phyloP scores from a whole-genome alignment of 2,329 filamentous ascomycete genomes.

The Apiospora pterosperma region DNA sequence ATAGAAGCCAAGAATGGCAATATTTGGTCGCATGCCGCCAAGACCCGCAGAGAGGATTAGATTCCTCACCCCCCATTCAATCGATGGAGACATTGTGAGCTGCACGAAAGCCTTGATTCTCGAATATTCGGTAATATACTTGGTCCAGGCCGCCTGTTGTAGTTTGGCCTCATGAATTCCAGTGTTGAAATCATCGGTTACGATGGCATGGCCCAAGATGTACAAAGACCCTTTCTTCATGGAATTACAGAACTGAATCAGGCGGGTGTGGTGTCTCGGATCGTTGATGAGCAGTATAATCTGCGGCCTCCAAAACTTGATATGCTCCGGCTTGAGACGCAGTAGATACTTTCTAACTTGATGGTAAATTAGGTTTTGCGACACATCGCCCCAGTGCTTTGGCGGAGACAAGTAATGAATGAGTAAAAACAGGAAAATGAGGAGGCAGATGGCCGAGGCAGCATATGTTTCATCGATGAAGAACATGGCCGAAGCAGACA shows the following conservation, averaged over 20 bases:
- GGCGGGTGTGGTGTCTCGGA: constrained; percentile 73
- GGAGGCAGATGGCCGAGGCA: constrained; percentile 66
- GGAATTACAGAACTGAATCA: constrained; percentile 90
- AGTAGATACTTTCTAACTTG: constrained; percentile 86
- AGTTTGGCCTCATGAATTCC: constrained; percentile 78
- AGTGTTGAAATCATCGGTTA: constrained; percentile 75
- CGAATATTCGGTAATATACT: constrained; percentile 77
- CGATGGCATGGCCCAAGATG: constrained; percentile 83
- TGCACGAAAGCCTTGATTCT: constrained; percentile 89
- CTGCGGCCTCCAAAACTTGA: constrained; percentile 91
- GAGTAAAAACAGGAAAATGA: constrained; percentile 75
- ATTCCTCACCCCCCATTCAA: constrained; percentile 84
- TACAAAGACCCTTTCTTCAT: constrained; percentile 85
- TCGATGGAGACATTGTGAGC: constrained; percentile 74
- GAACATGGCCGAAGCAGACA: constrained; percentile 81
- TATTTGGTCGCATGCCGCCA: constrained; percentile 86
- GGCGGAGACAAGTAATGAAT: constrained; percentile 85
- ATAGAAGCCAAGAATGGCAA: constrained; percentile 77
- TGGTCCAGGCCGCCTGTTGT: constrained; percentile 80
- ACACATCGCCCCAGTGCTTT: constrained; percentile 88
- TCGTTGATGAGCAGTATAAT: constrained; percentile 83
- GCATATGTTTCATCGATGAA: constrained; percentile 84
- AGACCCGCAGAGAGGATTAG: constrained; percentile 77
- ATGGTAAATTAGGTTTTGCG: constrained; percentile 80
- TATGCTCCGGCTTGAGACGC: constrained; percentile 80